Conservation (phyloP, 2,329 filamentous ascomycete genomes). For the Nemania diffusa region DNA sequence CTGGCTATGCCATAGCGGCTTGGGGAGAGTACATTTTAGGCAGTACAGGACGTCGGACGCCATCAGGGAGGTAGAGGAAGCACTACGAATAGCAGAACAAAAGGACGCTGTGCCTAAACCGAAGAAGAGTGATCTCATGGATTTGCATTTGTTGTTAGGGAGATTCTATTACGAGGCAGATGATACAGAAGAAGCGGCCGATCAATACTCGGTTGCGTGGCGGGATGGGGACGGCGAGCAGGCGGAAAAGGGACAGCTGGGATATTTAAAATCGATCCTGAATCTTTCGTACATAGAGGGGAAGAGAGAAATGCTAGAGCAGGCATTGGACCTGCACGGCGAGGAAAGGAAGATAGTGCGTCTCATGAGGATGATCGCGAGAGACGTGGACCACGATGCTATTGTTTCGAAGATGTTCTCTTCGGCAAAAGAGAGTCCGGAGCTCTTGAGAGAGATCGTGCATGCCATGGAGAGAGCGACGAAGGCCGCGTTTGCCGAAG, state of each 20-base stretch:
- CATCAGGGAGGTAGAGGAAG: conserved; percentile 24
- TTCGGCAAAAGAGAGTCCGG: conserved; percentile 27
- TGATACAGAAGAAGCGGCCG: conserved; percentile 12
- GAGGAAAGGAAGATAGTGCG: conserved; percentile 22
- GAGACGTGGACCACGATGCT: conserved; percentile 27
- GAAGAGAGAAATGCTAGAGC: conserved; percentile 18
- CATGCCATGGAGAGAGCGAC: conserved; percentile 34
- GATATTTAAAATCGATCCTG: conserved; percentile 29
- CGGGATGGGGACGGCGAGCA: conserved; percentile 16
- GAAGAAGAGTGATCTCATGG: conserved; percentile 29
- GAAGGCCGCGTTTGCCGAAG: neutral
- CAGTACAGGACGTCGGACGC: conserved; percentile 18
- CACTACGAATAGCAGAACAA: conserved; percentile 24
- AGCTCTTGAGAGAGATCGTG: conserved; percentile 34
- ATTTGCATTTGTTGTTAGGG: conserved; percentile 34
- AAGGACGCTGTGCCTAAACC: conserved; percentile 33
- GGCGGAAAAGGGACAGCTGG: conserved; percentile 15
- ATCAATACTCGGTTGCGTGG: conserved; percentile 21
- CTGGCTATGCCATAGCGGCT: conserved; percentile 37
- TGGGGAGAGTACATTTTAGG: conserved; percentile 22
- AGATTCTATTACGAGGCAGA: conserved; percentile 15
- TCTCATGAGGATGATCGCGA: conserved; percentile 36
- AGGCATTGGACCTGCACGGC: conserved; percentile 11
- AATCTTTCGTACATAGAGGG: conserved; percentile 2
- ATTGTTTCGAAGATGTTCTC: conserved; percentile 37